These are phyloP conservation scores for Ambrosia artemisiifolia DNA, from an alignment of 129 eudicot species.

Conservation along the genomic window DNA sequence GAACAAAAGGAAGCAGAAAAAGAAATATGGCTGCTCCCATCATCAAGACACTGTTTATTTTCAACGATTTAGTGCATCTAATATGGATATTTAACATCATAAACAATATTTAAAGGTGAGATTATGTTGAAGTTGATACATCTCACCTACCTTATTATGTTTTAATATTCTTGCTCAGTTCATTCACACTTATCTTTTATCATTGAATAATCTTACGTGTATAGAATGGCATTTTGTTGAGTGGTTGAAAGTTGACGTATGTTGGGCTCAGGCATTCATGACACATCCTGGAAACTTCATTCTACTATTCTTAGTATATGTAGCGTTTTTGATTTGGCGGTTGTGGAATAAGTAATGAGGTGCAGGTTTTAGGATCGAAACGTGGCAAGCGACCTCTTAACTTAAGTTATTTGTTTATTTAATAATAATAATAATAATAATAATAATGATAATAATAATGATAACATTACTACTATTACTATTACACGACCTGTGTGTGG, in stretches of 20 bases:
- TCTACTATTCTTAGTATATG: not conserved
- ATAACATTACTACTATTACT: too few relatives aligned
- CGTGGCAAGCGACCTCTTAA: too few relatives aligned
- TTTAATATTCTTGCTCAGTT: not conserved
- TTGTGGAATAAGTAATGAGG: not conserved
- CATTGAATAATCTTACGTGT: not conserved
- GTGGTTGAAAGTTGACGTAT: not conserved
- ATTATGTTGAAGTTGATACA: not conserved
- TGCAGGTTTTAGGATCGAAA: not conserved
- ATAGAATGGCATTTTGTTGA: not conserved
- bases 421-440: too few relatives aligned
- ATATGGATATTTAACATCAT: not conserved
- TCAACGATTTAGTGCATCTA: not conserved
- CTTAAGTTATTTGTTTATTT: too few relatives aligned
- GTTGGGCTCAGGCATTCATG: not conserved
- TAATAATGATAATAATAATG: too few relatives aligned
- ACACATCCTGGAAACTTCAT: not conserved
- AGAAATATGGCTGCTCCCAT: not conserved
- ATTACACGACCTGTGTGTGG: too few relatives aligned
- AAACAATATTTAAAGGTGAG: not conserved
- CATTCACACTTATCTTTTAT: not conserved
- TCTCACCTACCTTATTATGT: not conserved
- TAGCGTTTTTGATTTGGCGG: not conserved
- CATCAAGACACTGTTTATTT: not conserved
- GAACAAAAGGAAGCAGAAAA: constrained; percentile 1